These are phyloP conservation scores for Fistulinella cinereoalba DNA, from an alignment of 1,284 basidiomycete genomes.

Conservation along the genomic window DNA sequence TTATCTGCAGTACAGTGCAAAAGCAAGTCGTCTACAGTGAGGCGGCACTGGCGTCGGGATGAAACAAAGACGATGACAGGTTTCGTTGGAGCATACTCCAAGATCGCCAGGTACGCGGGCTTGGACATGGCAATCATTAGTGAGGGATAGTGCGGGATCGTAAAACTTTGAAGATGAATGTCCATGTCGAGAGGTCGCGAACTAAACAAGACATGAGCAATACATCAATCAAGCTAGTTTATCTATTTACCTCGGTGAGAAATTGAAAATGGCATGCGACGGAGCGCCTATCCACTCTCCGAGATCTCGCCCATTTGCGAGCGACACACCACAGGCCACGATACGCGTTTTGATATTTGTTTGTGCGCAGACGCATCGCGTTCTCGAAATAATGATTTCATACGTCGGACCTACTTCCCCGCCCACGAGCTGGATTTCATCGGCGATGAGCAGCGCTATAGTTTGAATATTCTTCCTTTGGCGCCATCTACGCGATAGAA, in stretches of 20 bases:
- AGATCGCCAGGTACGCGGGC: constrained; percentile 91
- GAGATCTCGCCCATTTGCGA: constrained; percentile 94
- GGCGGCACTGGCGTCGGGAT: constrained; percentile 88
- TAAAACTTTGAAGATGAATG: constrained; percentile 95
- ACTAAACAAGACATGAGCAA: constrained; percentile 38
- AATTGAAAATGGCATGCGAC: constrained; percentile 95
- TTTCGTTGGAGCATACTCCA: constrained; percentile 83
- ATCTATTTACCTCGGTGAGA: constrained; percentile 74
- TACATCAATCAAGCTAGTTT: background rate
- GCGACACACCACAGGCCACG: constrained; percentile 89
- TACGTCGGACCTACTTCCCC: constrained; percentile 94
- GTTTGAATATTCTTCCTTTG: constrained; percentile 96
- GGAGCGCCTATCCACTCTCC: constrained; percentile 98
- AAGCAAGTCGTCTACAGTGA: constrained; percentile 91
- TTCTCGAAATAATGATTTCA: constrained; percentile 92
- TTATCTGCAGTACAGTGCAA: constrained; percentile 89
- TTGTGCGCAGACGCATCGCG: constrained; percentile 94
- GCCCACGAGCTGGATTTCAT: constrained; percentile 93
- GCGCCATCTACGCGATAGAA: constrained; percentile 94
- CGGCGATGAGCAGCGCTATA: constrained; percentile 90
- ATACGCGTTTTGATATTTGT: constrained; percentile 89
- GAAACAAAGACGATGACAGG: constrained; percentile 94
- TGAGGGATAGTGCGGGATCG: constrained; percentile 95
- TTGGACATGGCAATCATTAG: constrained; percentile 99
- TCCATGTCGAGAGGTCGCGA: constrained; percentile 96